Conservation (phyloP, 2,329 filamentous ascomycete genomes). For the Aspergillus niger region DNA sequence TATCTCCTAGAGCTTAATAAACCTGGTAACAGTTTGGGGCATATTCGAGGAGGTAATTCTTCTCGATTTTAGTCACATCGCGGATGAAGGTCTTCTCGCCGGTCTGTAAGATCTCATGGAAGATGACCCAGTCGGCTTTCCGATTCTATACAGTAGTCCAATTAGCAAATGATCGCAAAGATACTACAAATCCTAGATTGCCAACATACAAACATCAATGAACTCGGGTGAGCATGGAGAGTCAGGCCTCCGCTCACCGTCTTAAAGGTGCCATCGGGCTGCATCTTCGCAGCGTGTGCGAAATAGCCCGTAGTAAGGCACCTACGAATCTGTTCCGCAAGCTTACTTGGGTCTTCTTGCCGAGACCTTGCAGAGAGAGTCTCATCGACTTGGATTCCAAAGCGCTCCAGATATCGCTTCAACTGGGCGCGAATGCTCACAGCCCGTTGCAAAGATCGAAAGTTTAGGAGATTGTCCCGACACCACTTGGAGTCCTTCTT, state of each 20-base stretch:
- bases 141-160: slow-evolving; percentile 60
- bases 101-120: slow-evolving; percentile 90
- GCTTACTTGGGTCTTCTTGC: slow-evolving; percentile 42
- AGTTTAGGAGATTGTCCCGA: slow-evolving; percentile 82
- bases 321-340: slow-evolving; percentile 74
- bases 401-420: slow-evolving; percentile 81
- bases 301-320: slow-evolving; percentile 92
- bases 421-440: slow-evolving; percentile 86
- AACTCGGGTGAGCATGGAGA: slow-evolving; percentile 86
- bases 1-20: slow-evolving; percentile 25
- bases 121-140: slow-evolving; percentile 95
- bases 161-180: slow-evolving; percentile 12
- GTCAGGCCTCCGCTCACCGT: slow-evolving; percentile 78
- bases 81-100: slow-evolving; percentile 85
- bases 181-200: not conserved
- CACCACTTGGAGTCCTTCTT: slow-evolving; percentile 85
- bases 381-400: slow-evolving; percentile 72
- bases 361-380: slow-evolving; percentile 44
- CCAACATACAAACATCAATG: slow-evolving; percentile 74
- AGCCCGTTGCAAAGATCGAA: slow-evolving; percentile 77
- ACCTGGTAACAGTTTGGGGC: slow-evolving; percentile 79
- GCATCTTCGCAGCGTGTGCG: slow-evolving; percentile 90
- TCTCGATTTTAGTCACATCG: slow-evolving; percentile 91
- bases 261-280: slow-evolving; percentile 84
- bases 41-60: slow-evolving; percentile 87